These are phyloP conservation scores for Andrographis paniculata DNA, from an alignment of 305 asterid genomes.

Conservation along the genomic window DNA sequence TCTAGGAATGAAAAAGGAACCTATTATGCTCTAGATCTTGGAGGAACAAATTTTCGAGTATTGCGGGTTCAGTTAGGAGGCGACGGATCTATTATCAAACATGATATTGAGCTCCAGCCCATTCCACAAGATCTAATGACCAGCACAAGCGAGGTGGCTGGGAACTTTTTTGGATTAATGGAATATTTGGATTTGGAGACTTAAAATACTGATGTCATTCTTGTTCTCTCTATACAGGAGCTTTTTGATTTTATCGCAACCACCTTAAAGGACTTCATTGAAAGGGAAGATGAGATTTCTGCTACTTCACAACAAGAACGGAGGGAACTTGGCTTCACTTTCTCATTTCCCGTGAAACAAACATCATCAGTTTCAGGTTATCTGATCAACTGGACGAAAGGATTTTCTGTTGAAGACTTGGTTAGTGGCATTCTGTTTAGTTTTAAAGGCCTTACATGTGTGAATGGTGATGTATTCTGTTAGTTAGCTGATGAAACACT, in stretches of 20 bases:
- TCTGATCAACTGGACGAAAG: constrained; percentile 79
- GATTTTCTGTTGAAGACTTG: constrained; percentile 59
- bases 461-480: not conserved
- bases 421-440: constrained; percentile 30
- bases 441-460: not conserved
- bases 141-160: constrained; percentile 59
- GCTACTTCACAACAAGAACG: constrained; percentile 28
- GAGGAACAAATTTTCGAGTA: constrained; percentile 71
- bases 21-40: constrained; percentile 70
- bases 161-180: not conserved
- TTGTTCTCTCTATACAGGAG: constrained; percentile 39
- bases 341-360: constrained; percentile 80
- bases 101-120: constrained; percentile 45
- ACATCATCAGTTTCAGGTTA: constrained; percentile 63
- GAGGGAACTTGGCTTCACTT: constrained; percentile 76
- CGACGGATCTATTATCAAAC: constrained; percentile 51
- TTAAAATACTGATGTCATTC: not conserved
- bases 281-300: constrained; percentile 33
- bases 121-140: constrained; percentile 69
- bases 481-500: not conserved
- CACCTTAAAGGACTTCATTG: constrained; percentile 48
- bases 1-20: constrained; percentile 66
- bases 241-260: constrained; percentile 79
- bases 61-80: constrained; percentile 67
- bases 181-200: not conserved